Conservation (phyloP, 108 stramenopile species). For the Mediolabrus comicus region DNA sequence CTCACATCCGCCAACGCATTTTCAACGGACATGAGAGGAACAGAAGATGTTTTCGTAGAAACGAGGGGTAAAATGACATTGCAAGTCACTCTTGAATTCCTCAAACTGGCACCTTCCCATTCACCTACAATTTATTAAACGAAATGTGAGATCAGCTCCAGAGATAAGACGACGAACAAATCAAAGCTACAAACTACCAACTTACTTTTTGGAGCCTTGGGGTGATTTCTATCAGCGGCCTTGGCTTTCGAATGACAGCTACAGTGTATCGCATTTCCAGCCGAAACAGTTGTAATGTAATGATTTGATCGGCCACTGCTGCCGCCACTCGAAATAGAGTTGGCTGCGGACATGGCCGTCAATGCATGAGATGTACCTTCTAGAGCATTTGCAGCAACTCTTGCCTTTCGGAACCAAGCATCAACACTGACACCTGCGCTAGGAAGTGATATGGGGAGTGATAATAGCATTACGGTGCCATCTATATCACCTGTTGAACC, state of each 20-base stretch:
- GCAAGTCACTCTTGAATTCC: slow-evolving; percentile 81
- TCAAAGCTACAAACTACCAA: not conserved
- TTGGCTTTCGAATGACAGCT: slow-evolving; percentile 73
- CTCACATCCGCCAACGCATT: slow-evolving; percentile 70
- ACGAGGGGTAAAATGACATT: slow-evolving; percentile 84
- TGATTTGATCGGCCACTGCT: slow-evolving; percentile 41
- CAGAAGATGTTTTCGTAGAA: slow-evolving; percentile 66
- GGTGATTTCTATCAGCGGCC: slow-evolving; percentile 70
- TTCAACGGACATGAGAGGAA: slow-evolving; percentile 73
- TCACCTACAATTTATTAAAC: slow-evolving; percentile 28
- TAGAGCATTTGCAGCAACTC: slow-evolving; percentile 52
- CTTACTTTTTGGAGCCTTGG: slow-evolving; percentile 74
- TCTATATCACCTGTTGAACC: slow-evolving; percentile 57
- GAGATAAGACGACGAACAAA: not conserved
- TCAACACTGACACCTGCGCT: slow-evolving; percentile 27
- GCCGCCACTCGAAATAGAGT: slow-evolving; percentile 23
- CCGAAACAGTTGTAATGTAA: slow-evolving; percentile 73
- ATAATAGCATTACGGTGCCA: slow-evolving; percentile 60
- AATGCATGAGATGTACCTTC: slow-evolving; percentile 37
- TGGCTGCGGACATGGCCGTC: slow-evolving; percentile 21
- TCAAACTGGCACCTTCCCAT: slow-evolving; percentile 84
- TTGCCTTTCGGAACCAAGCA: slow-evolving; percentile 48
- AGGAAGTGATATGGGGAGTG: slow-evolving; percentile 58
- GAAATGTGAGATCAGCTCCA: not conserved
- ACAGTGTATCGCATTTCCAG: slow-evolving; percentile 82